Conservation (phyloP, 139 green algal species). For the Ulvella scutata region DNA sequence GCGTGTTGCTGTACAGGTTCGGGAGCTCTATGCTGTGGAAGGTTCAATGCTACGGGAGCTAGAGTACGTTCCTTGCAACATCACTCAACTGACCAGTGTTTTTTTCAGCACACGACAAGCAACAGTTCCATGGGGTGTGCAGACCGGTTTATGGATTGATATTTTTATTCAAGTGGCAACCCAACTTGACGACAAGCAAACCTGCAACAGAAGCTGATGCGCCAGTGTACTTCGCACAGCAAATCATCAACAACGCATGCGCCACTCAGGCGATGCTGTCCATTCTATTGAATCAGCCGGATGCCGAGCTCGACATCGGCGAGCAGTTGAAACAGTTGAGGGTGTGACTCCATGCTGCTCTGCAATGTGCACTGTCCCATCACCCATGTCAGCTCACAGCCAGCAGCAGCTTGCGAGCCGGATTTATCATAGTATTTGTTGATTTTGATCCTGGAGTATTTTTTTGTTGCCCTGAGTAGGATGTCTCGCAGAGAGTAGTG, state of each 20-base stretch:
- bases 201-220: background rate
- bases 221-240: conserved; percentile 1
- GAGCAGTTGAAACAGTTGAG: conserved; percentile 50
- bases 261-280: conserved; percentile 88
- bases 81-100: conserved; percentile 9
- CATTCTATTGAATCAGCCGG: conserved; percentile 76
- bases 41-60: conserved; percentile 33
- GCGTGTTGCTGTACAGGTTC: conserved; percentile 53
- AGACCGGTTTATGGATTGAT: conserved; percentile 91
- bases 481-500: too few relatives aligned
- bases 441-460: too few relatives aligned
- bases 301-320: conserved; percentile 42
- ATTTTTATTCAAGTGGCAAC: conserved; percentile 94
- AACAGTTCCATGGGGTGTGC: background rate
- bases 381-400: too few relatives aligned
- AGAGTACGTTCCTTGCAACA: conserved; percentile 14
- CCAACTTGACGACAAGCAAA: background rate
- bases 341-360: background rate
- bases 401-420: too few relatives aligned
- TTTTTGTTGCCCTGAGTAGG: too few relatives aligned
- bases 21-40: conserved; percentile 83
- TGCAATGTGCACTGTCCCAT: too few relatives aligned
- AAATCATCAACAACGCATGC: conserved; percentile 92
- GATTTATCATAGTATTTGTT: too few relatives aligned
- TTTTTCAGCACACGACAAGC: conserved; percentile 9